These are phyloP conservation scores for Gamarada debralockiae DNA, from an alignment of 495 filamentous ascomycete genomes.

Conservation along the genomic window DNA sequence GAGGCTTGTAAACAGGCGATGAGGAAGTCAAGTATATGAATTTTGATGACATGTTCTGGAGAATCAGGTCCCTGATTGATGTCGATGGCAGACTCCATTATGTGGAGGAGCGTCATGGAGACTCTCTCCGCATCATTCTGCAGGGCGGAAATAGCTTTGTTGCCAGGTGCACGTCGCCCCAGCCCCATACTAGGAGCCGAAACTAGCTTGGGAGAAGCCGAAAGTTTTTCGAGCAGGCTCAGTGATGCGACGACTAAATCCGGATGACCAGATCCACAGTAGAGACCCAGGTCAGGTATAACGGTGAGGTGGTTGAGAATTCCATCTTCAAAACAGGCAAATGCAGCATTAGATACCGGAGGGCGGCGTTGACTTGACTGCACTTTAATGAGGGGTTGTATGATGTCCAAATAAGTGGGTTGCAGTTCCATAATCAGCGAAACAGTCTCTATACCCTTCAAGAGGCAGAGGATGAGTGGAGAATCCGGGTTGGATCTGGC, in stretches of 20 bases:
- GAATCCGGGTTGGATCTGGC: constrained; percentile 64
- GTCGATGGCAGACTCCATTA: constrained; percentile 61
- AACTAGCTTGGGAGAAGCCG: constrained; percentile 71
- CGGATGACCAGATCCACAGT: constrained; percentile 74
- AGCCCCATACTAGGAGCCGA: constrained; percentile 47
- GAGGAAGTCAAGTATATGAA: constrained; percentile 76
- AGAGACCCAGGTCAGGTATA: constrained; percentile 74
- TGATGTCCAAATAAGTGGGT: constrained; percentile 83
- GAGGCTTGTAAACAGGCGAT: constrained; percentile 69
- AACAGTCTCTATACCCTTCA: constrained; percentile 76
- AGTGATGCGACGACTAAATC: constrained; percentile 73
- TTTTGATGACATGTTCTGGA: constrained; percentile 69
- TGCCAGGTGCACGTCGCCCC: constrained; percentile 52
- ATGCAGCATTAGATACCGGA: constrained; percentile 63
- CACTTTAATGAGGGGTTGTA: constrained; percentile 67
- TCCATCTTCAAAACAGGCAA: constrained; percentile 87
- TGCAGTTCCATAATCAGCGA: constrained; percentile 78
- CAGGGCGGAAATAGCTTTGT: constrained; percentile 76
- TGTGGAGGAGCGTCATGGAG: constrained; percentile 59
- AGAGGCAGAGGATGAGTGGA: constrained; percentile 66
- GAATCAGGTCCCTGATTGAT: constrained; percentile 57
- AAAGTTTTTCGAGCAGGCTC: constrained; percentile 76
- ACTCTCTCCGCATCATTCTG: constrained; percentile 67
- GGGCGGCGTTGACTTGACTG: constrained; percentile 23
- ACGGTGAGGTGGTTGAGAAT: constrained; percentile 74